Conservation (phyloP, 73 alveolate species). For the Paramecium octaurelia region DNA sequence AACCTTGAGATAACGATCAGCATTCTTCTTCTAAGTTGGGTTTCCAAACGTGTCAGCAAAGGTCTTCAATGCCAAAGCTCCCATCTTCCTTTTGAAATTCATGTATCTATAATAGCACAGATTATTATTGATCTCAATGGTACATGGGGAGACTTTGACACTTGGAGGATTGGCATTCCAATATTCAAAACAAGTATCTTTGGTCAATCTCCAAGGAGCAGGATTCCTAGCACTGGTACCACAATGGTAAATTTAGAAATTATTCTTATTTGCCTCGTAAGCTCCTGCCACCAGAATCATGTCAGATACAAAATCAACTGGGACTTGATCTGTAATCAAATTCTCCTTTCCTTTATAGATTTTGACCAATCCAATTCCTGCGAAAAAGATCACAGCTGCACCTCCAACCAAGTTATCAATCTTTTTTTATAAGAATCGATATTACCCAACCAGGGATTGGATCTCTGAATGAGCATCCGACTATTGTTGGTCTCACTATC, state of each 20-base stretch:
- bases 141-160: conserved; percentile 30
- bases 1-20: conserved; percentile 19
- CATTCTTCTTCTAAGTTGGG: background rate
- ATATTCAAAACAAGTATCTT: conserved; percentile 56
- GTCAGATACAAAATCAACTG: conserved; percentile 86
- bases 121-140: conserved; percentile 30
- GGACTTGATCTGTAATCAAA: conserved; percentile 80
- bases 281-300: conserved; percentile 69
- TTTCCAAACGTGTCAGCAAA: conserved; percentile 1
- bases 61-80: background rate
- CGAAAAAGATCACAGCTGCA: conserved; percentile 77
- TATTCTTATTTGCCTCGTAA: conserved; percentile 29
- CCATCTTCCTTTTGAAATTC: background rate
- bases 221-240: conserved; percentile 82
- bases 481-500: conserved; percentile 83
- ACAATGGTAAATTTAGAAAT: conserved; percentile 63
- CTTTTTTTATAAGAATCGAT: background rate
- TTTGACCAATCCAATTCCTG: conserved; percentile 82
- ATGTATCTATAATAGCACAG: conserved; percentile 6
- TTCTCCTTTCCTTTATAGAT: conserved; percentile 71
- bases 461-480: conserved; percentile 78
- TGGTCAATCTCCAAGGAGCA: conserved; percentile 66
- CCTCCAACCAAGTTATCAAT: conserved; percentile 73
- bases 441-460: conserved; percentile 94
- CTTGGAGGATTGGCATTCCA: conserved; percentile 65